Base-by-base conservation (phyloP, 805 yeast species). In the Crinitomyces ghanaensis region DNA sequence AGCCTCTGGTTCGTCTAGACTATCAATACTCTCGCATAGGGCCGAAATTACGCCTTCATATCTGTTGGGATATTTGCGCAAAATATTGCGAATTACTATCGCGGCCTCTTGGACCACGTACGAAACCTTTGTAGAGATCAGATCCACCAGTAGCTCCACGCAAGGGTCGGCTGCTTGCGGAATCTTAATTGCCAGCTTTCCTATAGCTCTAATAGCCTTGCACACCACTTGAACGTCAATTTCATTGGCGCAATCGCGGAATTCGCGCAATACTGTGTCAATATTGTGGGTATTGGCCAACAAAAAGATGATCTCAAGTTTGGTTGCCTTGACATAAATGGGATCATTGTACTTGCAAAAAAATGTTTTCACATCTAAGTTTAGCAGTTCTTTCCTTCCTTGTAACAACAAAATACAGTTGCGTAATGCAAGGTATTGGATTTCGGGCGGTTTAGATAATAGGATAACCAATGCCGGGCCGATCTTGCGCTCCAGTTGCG, bases 321-420 rank as follows among this genome's bases (percentile, higher is more conserved):
- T 88, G 4, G 95, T 81, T 46, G 84, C 88, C 53, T 85, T 83
- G 50, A 88, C 74, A 52, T 82, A 88, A 15, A 81, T 72, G 1
- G 93, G 91, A 52, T 86, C 95, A 51, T 80, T 78, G 46, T 72
- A 81, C 38, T 74, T 74, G 57, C 91, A 77, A 56, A 83, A 85
- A 50, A 86, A 83, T 58, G 74, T 70, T 34, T 74, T 70, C n/a
- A 82, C 83, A 41, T 81, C 91, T 34, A 80, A 61, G 17, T 63
- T 56, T 26, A 74, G 56, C 36, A 84, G 58, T 15, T 68, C 64
- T 8, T 77, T 74, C 39, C 74, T 70, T 33, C 81, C 73, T 36
- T 84, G 62, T 18, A 86, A 63, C 23, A 86, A 56, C 20, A 85
- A 55, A 17, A 84, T 81, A 30, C 82, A 77, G 51, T 86, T 88